Percentiles rank a stretch among this genome's conserved stretches.
Evolutionary conservation across 176 grass and related monocot genomes (phyloP).

Genomic region (Musa acuminata): DNA sequence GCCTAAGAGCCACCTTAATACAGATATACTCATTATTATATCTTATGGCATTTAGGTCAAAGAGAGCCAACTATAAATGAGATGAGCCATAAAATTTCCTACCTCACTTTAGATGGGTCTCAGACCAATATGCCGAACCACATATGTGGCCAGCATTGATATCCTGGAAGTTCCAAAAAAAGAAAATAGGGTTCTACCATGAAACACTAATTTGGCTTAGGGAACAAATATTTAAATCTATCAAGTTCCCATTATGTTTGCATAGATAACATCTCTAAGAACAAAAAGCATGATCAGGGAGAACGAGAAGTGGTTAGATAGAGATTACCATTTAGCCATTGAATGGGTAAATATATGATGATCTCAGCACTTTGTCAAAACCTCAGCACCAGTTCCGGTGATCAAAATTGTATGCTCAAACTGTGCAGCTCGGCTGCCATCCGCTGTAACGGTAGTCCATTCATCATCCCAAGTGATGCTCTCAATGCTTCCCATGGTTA

Average conservation of each 20-base stretch:
- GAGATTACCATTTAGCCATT: slow-evolving; percentile 1
- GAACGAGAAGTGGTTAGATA: neutral
- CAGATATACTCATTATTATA: too few species aligned
- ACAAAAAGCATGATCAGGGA: neutral
- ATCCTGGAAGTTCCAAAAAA: neutral
- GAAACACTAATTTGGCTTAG: neutral
- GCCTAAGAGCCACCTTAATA: too few species aligned
- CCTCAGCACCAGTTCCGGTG: slow-evolving; percentile 56
- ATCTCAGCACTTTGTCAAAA: slow-evolving; percentile 59
- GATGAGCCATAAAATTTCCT: too few species aligned
- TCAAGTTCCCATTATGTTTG: neutral
- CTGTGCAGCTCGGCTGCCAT: slow-evolving; percentile 65
- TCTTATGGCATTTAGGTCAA: too few species aligned
- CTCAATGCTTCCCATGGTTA: slow-evolving; percentile 54
- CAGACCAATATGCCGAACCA: too few species aligned
- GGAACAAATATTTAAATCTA: too few species aligned
- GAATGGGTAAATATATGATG: neutral
- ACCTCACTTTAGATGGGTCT: too few species aligned
- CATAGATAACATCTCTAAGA: neutral
- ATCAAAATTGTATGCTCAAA: slow-evolving; percentile 86
- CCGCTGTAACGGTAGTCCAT: slow-evolving; percentile 72
- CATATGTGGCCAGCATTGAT: neutral
- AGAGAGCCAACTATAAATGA: neutral
- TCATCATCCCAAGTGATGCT: slow-evolving; percentile 71
- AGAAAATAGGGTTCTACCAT: neutral